Conservation (phyloP, 768 basidiomycete species). For the Xerocomus potaroensis region DNA sequence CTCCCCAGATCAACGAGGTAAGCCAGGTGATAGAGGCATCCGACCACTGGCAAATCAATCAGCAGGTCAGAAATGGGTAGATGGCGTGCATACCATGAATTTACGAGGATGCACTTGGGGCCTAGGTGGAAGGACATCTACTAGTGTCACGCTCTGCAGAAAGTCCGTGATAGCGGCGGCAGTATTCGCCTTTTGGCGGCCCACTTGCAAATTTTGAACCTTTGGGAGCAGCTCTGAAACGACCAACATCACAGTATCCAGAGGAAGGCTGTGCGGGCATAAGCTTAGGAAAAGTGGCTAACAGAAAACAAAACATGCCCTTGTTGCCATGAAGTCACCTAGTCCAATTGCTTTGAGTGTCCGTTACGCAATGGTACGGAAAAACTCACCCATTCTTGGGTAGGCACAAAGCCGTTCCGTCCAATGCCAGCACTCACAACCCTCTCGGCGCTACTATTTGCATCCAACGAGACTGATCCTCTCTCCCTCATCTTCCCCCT, state of each 20-base stretch:
- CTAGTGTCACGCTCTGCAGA: constrained; percentile 63
- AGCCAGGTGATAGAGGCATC: constrained; percentile 90
- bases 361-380: background rate
- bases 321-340: constrained; percentile 95
- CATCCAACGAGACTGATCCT: constrained; percentile 49
- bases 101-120: constrained; percentile 63
- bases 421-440: constrained; percentile 70
- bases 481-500: constrained; percentile 88
- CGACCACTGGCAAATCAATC: constrained; percentile 63
- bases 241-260: constrained; percentile 84
- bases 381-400: constrained; percentile 85
- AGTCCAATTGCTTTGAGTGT: constrained; percentile 3
- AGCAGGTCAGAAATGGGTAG: background rate
- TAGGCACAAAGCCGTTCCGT: constrained; percentile 89
- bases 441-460: constrained; percentile 54
- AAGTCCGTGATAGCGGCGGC: constrained; percentile 70
- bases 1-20: constrained; percentile 92
- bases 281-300: constrained; percentile 4
- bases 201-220: constrained; percentile 74
- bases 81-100: constrained; percentile 58
- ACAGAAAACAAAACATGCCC: constrained; percentile 47
- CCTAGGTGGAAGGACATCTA: constrained; percentile 68
- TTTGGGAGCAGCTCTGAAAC: constrained; percentile 85
- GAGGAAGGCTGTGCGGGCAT: constrained; percentile 58
- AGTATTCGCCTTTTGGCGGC: constrained; percentile 57